These are phyloP conservation scores for Fusarium albidum DNA, from an alignment of 2,329 filamentous ascomycete species.

Conservation along the genomic window DNA sequence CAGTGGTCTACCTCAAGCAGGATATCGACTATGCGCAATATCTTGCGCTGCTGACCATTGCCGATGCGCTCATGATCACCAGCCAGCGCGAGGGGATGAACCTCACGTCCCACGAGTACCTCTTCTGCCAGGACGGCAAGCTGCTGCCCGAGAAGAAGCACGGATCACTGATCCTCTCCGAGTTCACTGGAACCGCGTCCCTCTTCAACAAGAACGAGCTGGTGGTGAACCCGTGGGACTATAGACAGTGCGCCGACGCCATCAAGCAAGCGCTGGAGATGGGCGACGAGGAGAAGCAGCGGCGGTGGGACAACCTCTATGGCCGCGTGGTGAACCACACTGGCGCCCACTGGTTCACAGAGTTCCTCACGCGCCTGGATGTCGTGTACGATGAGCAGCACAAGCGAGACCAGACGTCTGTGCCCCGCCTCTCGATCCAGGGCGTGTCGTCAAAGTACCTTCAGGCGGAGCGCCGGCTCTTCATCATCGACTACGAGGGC, in stretches of 20 bases:
- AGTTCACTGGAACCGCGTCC: slow-evolving; percentile 92
- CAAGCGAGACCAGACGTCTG: slow-evolving; percentile 82
- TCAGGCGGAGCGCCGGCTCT: slow-evolving; percentile 73
- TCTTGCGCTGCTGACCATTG: slow-evolving; percentile 87
- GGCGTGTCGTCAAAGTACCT: slow-evolving; percentile 72
- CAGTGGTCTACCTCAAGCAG: slow-evolving; percentile 92
- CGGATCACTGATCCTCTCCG: slow-evolving; percentile 88
- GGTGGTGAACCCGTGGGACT: slow-evolving; percentile 95
- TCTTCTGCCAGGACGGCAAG: slow-evolving; percentile 90
- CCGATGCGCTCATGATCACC: slow-evolving; percentile 92
- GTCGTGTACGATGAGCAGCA: slow-evolving; percentile 85
- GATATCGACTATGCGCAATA: slow-evolving; percentile 95
- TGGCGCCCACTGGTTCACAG: slow-evolving; percentile 85
- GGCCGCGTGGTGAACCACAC: slow-evolving; percentile 81
- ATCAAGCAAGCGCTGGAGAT: slow-evolving; percentile 87
- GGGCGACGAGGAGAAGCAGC: slow-evolving; percentile 74
- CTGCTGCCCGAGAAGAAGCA: slow-evolving; percentile 76
- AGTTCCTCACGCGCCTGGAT: slow-evolving; percentile 75
- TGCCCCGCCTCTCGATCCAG: slow-evolving; percentile 81
- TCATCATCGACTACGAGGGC: slow-evolving; percentile 93
- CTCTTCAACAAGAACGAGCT: slow-evolving; percentile 84
- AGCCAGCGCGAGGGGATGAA: slow-evolving; percentile 98
- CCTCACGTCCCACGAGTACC: slow-evolving; percentile 90
- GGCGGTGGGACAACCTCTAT: slow-evolving; percentile 78
- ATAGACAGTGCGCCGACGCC: slow-evolving; percentile 84